Evolutionary conservation across 202 grass and related monocot genomes (phyloP).

Genomic region (Elaeis oleifera): DNA sequence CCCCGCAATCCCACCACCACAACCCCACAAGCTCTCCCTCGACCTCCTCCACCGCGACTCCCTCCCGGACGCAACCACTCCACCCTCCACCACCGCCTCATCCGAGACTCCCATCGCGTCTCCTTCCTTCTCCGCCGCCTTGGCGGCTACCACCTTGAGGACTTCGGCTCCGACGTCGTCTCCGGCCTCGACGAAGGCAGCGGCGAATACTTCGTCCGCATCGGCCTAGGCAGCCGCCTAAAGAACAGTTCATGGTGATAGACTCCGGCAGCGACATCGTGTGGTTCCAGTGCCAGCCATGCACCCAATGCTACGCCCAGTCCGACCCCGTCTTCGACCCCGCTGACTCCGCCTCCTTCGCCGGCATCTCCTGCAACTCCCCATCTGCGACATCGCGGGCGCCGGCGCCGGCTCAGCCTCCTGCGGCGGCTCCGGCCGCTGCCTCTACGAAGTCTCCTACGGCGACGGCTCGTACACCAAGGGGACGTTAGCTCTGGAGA

Average conservation of each 20-base stretch:
- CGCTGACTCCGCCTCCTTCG: slow-evolving; percentile 50
- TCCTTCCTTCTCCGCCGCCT: slow-evolving; percentile 27
- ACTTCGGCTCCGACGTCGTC: slow-evolving; percentile 60
- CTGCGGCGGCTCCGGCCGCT: slow-evolving; percentile 1
- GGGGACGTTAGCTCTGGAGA: slow-evolving; percentile 69
- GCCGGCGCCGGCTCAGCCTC: slow-evolving; percentile 25
- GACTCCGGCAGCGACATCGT: slow-evolving; percentile 96
- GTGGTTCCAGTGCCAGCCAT: slow-evolving; percentile 85
- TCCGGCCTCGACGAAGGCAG: slow-evolving; percentile 66
- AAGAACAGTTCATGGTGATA: slow-evolving; percentile 68
- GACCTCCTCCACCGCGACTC: slow-evolving; percentile 42
- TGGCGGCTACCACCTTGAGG: slow-evolving; percentile 20
- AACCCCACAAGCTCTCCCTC: slow-evolving; percentile 14
- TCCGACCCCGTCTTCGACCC: slow-evolving; percentile 90
- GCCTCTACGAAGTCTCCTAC: slow-evolving; percentile 60
- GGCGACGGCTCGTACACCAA: slow-evolving; percentile 74
- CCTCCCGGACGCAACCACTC: slow-evolving; percentile 31
- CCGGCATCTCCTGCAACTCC: slow-evolving; percentile 44
- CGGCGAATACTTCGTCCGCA: slow-evolving; percentile 89
- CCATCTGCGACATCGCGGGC: slow-evolving; percentile 36
- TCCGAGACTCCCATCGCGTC: slow-evolving; percentile 35
- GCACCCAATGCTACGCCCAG: slow-evolving; percentile 64
- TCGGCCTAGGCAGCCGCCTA: slow-evolving; percentile 56
- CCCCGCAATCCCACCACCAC: neutral
- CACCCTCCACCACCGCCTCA: slow-evolving; percentile 23